phyloP scores from a whole-genome alignment of 139 green algal species.

The Micromonas pusilla region DNA sequence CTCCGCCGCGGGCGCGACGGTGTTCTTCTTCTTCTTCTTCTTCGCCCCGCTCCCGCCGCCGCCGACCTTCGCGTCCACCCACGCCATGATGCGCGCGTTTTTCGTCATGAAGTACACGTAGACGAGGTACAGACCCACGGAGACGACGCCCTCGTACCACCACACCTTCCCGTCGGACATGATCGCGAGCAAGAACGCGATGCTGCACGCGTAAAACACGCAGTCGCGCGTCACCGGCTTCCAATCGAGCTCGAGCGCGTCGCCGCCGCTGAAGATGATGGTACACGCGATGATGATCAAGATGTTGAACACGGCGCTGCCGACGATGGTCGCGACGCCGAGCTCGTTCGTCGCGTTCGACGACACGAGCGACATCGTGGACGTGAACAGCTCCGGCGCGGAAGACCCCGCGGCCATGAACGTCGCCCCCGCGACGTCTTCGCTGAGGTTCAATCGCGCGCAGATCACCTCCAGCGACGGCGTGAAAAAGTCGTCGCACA shows the following conservation, averaged over 20 bases:
- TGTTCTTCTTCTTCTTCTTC: neutral
- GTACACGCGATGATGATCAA: slow-evolving; percentile 43
- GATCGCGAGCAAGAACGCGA: slow-evolving; percentile 30
- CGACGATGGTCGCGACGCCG: slow-evolving; percentile 44
- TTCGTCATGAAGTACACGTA: slow-evolving; percentile 39
- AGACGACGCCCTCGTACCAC: slow-evolving; percentile 35
- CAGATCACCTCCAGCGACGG: slow-evolving; percentile 38
- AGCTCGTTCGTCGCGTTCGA: slow-evolving; percentile 33
- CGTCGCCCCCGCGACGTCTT: slow-evolving; percentile 43
- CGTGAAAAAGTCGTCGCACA: slow-evolving; percentile 46
- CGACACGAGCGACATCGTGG: slow-evolving; percentile 35
- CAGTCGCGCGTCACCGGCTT: slow-evolving; percentile 34
- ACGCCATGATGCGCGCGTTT: slow-evolving; percentile 27
- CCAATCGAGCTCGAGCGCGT: slow-evolving; percentile 37
- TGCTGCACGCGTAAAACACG: slow-evolving; percentile 37
- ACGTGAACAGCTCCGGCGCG: slow-evolving; percentile 43
- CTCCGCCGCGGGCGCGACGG: neutral
- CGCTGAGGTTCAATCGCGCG: slow-evolving; percentile 33
- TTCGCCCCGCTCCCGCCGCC: too few relatives aligned
- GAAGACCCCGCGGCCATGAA: slow-evolving; percentile 47
- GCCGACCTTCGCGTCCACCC: slow-evolving; percentile 5
- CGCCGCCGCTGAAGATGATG: slow-evolving; percentile 32
- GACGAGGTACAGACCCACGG: slow-evolving; percentile 11
- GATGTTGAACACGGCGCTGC: slow-evolving; percentile 44
- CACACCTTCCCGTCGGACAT: slow-evolving; percentile 37